Conservation (phyloP, 129 eudicot genomes). For the Flaveria linearis region DNA sequence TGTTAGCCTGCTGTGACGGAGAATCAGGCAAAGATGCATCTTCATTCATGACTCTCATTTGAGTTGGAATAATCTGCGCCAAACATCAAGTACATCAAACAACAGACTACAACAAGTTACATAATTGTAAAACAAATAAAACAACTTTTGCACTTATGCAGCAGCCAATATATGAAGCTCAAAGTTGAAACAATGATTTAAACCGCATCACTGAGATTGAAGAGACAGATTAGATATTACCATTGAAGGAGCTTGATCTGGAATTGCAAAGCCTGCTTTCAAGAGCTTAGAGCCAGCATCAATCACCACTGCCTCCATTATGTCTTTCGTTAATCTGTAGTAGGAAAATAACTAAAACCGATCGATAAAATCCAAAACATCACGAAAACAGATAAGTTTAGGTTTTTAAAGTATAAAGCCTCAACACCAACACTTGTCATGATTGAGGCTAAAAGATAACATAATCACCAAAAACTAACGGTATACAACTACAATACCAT, state of each 20-base stretch:
- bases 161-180: background rate
- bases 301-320: constrained; percentile 62
- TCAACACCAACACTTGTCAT: too few species aligned
- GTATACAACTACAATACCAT: too few species aligned
- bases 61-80: constrained; percentile 83
- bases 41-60: constrained; percentile 78
- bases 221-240: constrained; percentile 38
- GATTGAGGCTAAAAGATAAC: too few species aligned
- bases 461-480: too few species aligned
- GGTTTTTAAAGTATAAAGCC: too few species aligned
- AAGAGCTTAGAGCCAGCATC: constrained; percentile 91
- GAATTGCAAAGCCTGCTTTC: constrained; percentile 96
- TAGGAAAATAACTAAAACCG: background rate
- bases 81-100: constrained; percentile 23
- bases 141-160: background rate
- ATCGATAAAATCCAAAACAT: too few species aligned
- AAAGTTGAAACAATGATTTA: background rate
- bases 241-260: constrained; percentile 92
- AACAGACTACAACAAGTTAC: background rate
- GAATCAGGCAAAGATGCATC: constrained; percentile 56
- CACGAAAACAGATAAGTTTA: too few species aligned
- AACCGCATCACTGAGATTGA: background rate
- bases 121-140: background rate
- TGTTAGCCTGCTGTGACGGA: constrained; percentile 43
- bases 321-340: background rate